A percentile compares a stretch with the other conserved stretches of the same genome.
Conservation (phyloP, 495 filamentous ascomycete species). For the Neurospora discreta region DNA sequence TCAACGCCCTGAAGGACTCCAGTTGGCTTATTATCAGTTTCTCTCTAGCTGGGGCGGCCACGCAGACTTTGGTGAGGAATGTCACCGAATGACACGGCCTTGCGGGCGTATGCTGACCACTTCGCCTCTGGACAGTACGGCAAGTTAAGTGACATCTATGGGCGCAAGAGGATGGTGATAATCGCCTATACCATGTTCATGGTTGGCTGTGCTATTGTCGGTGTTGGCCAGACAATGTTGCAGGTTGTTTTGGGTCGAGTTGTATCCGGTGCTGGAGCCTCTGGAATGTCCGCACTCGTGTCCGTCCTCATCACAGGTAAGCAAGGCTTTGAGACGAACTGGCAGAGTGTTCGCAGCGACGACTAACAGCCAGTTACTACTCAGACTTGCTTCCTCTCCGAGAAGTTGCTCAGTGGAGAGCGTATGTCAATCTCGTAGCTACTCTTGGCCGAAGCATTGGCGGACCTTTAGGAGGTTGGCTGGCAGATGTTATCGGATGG, state of each 20-base stretch:
- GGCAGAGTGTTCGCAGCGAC: not conserved
- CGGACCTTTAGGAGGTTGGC: conserved; percentile 51
- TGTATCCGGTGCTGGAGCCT: conserved; percentile 48
- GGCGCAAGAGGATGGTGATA: conserved; percentile 31
- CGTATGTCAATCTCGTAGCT: conserved; percentile 53
- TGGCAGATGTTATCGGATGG: conserved; percentile 58
- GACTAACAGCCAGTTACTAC: not conserved
- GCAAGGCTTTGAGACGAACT: not conserved
- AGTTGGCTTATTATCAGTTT: conserved; percentile 61
- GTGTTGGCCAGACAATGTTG: conserved; percentile 38
- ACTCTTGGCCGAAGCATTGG: conserved; percentile 54
- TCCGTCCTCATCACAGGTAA: conserved; percentile 51
- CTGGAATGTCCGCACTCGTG: conserved; percentile 46
- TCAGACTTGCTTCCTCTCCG: conserved; percentile 50
- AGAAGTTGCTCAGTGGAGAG: conserved; percentile 56
- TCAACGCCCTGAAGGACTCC: conserved; percentile 45
- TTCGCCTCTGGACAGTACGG: conserved; percentile 29
- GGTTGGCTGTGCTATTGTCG: conserved; percentile 32
- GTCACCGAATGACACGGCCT: too few species aligned
- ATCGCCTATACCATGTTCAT: conserved; percentile 32
- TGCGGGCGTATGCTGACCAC: not conserved
- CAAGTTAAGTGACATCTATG: conserved; percentile 41
- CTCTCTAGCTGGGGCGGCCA: conserved; percentile 46
- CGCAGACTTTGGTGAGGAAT: conserved; percentile 42
- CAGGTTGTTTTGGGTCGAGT: conserved; percentile 46